Percentiles rank a stretch among this genome's conserved stretches.
Conservation (phyloP, 495 filamentous ascomycete genomes). For the Penicillium odoratum region DNA sequence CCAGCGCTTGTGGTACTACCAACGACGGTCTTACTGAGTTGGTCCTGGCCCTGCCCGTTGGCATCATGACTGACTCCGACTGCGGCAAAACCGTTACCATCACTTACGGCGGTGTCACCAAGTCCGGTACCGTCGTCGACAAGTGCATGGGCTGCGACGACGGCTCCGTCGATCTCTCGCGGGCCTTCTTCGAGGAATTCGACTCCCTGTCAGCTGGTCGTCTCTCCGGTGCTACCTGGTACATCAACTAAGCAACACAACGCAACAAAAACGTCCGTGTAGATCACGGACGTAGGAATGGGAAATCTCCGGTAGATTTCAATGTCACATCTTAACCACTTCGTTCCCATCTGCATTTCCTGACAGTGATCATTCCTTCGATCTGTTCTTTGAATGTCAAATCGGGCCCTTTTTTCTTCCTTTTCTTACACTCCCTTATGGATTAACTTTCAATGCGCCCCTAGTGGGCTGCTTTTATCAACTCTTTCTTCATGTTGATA, state of each 20-base stretch:
- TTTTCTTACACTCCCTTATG: conserved; percentile 19
- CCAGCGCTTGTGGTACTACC: conserved; percentile 47
- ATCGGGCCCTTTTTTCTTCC: conserved; percentile 7
- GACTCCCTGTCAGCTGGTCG: conserved; percentile 32
- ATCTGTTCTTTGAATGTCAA: conserved; percentile 7
- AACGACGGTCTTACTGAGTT: conserved; percentile 43
- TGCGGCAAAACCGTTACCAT: conserved; percentile 70
- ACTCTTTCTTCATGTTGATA: conserved; percentile 20
- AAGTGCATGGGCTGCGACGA: conserved; percentile 70
- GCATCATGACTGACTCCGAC: conserved; percentile 59
- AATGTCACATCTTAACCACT: conserved; percentile 10
- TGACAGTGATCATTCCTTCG: conserved; percentile 1
- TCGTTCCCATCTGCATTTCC: conserved; percentile 1
- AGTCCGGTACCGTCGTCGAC: conserved; percentile 62
- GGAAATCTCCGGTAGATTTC: conserved; percentile 29
- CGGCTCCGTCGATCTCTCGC: conserved; percentile 47
- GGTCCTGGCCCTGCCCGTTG: conserved; percentile 47
- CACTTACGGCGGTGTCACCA: conserved; percentile 53
- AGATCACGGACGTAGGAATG: conserved; percentile 19
- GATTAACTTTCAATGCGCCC: conserved; percentile 13
- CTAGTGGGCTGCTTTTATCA: conserved; percentile 17
- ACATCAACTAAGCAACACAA: conserved; percentile 29
- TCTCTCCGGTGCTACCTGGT: conserved; percentile 36
- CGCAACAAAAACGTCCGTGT: conserved; percentile 12
- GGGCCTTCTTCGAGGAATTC: conserved; percentile 41